A percentile compares a stretch with the other conserved stretches of the same genome.
Evolutionary conservation across 768 basidiomycete species (phyloP).

Genomic region (Lactifluus hygrophoroides): DNA sequence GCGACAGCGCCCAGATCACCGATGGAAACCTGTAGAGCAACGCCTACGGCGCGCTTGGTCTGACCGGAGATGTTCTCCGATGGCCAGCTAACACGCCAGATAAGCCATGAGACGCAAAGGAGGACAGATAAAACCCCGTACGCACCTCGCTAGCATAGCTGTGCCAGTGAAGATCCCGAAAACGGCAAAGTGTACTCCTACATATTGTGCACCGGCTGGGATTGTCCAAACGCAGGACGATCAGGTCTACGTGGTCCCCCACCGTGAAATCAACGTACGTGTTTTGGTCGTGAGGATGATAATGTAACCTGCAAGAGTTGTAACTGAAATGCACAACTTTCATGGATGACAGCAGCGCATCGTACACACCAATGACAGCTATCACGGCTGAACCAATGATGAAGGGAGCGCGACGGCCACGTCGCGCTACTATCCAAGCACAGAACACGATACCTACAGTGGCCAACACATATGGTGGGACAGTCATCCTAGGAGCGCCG

Average conservation of each 20-base stretch:
- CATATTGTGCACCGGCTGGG: too few relatives aligned
- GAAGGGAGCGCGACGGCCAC: constrained; percentile 40
- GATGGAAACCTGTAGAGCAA: constrained; percentile 57
- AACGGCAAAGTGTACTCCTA: too few relatives aligned
- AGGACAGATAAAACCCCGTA: too few relatives aligned
- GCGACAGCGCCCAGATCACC: constrained; percentile 54
- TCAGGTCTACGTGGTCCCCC: neutral
- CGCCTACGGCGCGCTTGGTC: constrained; percentile 54
- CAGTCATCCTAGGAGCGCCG: constrained; percentile 36
- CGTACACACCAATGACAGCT: constrained; percentile 40
- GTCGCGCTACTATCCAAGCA: constrained; percentile 45
- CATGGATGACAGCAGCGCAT: too few relatives aligned
- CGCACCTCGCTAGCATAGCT: too few relatives aligned
- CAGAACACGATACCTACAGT: constrained; percentile 40
- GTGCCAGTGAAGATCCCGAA: too few relatives aligned
- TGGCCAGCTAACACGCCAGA: constrained; percentile 35
- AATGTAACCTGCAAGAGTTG: constrained; percentile 52
- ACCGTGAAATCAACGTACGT: constrained; percentile 26
- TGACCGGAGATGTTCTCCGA: constrained; percentile 62
- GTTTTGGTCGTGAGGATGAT: constrained; percentile 41
- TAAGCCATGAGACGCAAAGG: too few relatives aligned
- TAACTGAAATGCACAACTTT: neutral
- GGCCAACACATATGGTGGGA: constrained; percentile 50
- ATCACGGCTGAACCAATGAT: constrained; percentile 52
- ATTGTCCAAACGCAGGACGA: too few relatives aligned